These are phyloP conservation scores for Rhodosporidiobolus odoratus DNA, from an alignment of 768 basidiomycete species.

Conservation along the genomic window DNA sequence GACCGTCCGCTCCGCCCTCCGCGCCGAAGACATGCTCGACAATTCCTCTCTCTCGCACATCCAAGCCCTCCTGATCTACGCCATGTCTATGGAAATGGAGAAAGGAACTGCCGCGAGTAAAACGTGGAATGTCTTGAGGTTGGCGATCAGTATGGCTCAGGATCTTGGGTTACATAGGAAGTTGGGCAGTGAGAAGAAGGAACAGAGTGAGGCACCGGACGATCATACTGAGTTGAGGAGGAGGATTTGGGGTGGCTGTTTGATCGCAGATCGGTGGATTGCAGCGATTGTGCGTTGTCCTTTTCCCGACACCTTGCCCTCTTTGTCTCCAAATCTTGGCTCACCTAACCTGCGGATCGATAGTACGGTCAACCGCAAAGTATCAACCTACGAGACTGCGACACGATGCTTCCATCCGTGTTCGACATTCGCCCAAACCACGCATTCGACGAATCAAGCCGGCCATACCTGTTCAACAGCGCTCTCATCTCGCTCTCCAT, in stretches of 20 bases:
- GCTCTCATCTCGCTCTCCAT: conserved; percentile 88
- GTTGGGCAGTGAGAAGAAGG: conserved; percentile 60
- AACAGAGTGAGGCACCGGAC: conserved; percentile 47
- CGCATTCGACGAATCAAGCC: conserved; percentile 50
- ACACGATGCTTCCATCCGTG: conserved; percentile 83
- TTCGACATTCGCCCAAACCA: conserved; percentile 57
- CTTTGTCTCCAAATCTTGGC: neutral
- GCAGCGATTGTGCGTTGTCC: conserved; percentile 20
- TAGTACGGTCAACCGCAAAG: conserved; percentile 90
- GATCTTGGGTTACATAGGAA: conserved; percentile 92
- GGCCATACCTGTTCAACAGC: conserved; percentile 60
- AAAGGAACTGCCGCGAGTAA: conserved; percentile 39
- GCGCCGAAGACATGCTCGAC: conserved; percentile 75
- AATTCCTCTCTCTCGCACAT: conserved; percentile 56
- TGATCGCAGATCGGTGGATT: conserved; percentile 81
- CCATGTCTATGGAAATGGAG: conserved; percentile 37
- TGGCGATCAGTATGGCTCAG: conserved; percentile 64
- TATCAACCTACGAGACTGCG: conserved; percentile 96
- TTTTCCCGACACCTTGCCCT: neutral
- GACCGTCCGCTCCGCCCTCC: conserved; percentile 77
- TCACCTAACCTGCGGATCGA: neutral
- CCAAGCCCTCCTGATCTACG: conserved; percentile 61
- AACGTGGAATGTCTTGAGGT: conserved; percentile 36
- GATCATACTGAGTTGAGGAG: conserved; percentile 70
- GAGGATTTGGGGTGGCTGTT: conserved; percentile 87